phyloP scores from a whole-genome alignment of 208 protist species.

The Jaenimonas drosophilae region DNA sequence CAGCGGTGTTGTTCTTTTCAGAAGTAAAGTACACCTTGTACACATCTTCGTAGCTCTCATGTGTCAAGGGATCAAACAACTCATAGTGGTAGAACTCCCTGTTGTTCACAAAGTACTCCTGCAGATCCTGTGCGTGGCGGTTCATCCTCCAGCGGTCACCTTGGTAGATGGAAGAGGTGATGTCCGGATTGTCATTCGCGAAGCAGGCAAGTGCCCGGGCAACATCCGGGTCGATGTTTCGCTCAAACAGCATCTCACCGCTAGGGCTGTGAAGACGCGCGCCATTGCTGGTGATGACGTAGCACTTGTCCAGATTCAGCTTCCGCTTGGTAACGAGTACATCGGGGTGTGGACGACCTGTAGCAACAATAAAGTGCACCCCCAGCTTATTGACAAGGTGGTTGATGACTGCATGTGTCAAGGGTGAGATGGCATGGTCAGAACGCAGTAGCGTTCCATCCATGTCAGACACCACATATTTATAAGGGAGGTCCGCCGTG shows the following conservation, averaged over 20 bases:
- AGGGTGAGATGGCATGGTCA: constrained; percentile 14
- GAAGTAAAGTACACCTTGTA: constrained; percentile 33
- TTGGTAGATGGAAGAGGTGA: constrained; percentile 31
- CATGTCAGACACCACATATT: constrained; percentile 27
- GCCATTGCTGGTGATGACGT: constrained; percentile 11
- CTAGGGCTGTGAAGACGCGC: constrained; percentile 21
- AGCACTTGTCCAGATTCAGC: constrained; percentile 7
- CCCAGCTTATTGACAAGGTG: constrained; percentile 4
- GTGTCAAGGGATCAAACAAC: constrained; percentile 10
- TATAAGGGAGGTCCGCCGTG: constrained; percentile 2
- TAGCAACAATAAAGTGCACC: constrained; percentile 33
- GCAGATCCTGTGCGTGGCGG: constrained; percentile 12
- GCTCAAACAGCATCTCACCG: constrained; percentile 16
- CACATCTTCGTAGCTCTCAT: constrained; percentile 16
- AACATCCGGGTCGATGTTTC: constrained; percentile 18
- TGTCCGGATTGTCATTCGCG: constrained; percentile 4
- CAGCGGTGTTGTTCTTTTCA: constrained; percentile 3
- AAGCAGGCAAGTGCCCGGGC: constrained; percentile 16
- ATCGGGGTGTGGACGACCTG: constrained; percentile 31
- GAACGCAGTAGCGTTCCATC: constrained; percentile 36
- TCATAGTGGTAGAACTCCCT: constrained; percentile 16
- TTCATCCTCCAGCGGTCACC: constrained; percentile 19
- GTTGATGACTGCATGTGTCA: constrained; percentile 12
- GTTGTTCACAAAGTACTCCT: constrained; percentile 21
- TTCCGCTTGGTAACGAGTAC: constrained; percentile 23